phyloP scores from a whole-genome alignment of 371 early-diverging fungal species.

The Mucor mucedo region DNA sequence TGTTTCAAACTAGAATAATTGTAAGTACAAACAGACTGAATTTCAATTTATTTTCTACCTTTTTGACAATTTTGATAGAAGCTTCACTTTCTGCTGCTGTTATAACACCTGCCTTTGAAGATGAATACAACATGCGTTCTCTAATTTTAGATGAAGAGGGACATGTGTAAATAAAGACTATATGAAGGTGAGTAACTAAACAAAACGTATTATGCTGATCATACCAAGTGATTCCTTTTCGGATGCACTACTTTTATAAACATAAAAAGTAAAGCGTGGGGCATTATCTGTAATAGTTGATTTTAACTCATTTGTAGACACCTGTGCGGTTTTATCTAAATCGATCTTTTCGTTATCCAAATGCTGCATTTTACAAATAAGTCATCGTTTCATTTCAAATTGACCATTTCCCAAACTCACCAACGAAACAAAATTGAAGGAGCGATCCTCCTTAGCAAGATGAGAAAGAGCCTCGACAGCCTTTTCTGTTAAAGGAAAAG shows the following conservation, averaged over 20 bases:
- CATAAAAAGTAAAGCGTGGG: conserved; percentile 75
- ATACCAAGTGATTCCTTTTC: conserved; percentile 56
- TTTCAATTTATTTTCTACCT: conserved; percentile 44
- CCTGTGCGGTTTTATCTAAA: conserved; percentile 48
- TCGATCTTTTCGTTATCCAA: conserved; percentile 62
- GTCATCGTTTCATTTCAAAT: neutral
- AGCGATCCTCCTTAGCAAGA: conserved; percentile 41
- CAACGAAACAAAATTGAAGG: conserved; percentile 69
- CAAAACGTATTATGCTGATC: conserved; percentile 2
- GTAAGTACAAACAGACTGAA: neutral
- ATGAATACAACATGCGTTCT: conserved; percentile 88
- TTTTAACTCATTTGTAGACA: conserved; percentile 47
- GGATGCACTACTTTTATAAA: conserved; percentile 46
- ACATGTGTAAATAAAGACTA: conserved; percentile 83
- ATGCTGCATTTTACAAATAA: conserved; percentile 31
- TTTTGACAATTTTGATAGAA: conserved; percentile 62
- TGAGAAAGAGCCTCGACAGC: conserved; percentile 62
- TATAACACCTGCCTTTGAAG: conserved; percentile 69
- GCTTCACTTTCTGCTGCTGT: conserved; percentile 58
- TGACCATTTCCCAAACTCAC: conserved; percentile 36
- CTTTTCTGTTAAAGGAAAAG: conserved; percentile 61
- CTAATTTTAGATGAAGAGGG: conserved; percentile 81
- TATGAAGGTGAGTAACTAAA: neutral
- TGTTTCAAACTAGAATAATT: conserved; percentile 66
- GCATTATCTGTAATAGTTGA: conserved; percentile 53